A percentile compares a stretch with the other conserved stretches of the same genome.
Conservation (phyloP, 805 yeast genomes). For the Kuraishia piskuri region DNA sequence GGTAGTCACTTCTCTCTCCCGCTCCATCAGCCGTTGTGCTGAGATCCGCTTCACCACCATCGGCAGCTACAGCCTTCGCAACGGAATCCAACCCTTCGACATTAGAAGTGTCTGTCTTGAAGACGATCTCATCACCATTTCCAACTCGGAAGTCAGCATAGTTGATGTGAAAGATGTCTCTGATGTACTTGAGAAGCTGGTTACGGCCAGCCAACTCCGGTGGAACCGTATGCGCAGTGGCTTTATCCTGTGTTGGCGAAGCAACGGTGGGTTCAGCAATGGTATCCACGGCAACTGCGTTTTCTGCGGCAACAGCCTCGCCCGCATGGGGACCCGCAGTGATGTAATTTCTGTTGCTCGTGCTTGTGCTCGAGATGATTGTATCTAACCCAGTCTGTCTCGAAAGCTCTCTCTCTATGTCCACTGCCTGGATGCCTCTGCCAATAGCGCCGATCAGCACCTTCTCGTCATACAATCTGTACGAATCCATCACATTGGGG, state of each 20-base stretch:
- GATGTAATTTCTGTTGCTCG: background rate
- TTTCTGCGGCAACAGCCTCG: background rate
- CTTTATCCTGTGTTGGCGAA: background rate
- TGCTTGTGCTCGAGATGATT: background rate
- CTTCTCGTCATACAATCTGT: constrained; percentile 45
- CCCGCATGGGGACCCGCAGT: background rate
- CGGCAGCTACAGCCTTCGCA: constrained; percentile 8
- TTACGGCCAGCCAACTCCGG: constrained; percentile 25
- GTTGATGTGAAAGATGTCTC: constrained; percentile 58
- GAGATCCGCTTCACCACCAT: constrained; percentile 17
- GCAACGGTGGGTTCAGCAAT: background rate
- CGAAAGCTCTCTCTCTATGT: background rate
- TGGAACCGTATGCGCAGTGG: constrained; percentile 5
- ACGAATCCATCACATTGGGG: constrained; percentile 46
- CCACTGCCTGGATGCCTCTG: constrained; percentile 8
- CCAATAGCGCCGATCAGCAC: constrained; percentile 50
- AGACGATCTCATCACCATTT: constrained; percentile 39
- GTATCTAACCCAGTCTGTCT: background rate
- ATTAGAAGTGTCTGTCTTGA: constrained; percentile 35
- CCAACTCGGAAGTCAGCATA: constrained; percentile 43
- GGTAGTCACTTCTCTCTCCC: background rate
- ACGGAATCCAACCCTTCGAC: constrained; percentile 12
- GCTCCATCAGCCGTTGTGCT: constrained; percentile 12
- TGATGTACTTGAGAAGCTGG: constrained; percentile 42
- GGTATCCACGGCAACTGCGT: background rate